Evolutionary conservation across 768 basidiomycete genomes (phyloP), one percentile per base, ranked within the genome.

Genomic region (Tulasnella sp.): DNA sequence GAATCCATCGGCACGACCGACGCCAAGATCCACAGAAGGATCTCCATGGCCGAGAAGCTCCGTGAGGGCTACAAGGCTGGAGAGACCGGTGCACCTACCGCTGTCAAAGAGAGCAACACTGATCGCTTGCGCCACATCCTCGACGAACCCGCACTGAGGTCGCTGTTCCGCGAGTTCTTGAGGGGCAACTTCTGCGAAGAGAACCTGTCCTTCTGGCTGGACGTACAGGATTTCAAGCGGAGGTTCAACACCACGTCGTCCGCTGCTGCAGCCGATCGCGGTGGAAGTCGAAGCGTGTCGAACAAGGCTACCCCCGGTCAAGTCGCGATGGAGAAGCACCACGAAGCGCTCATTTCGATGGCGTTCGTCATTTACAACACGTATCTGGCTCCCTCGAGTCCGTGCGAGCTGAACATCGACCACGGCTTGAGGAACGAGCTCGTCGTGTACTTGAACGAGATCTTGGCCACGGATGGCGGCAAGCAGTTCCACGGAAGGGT

Each of bases 401-500:
- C 90, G 73, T 93, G 90, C 81, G 97, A 98, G 81, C 86, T 99
- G 74, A 99, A 99, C 81, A 99, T 99, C 76, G 97, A 99, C 78
- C 97, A 99, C 79, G 92, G 91, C 42, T 84, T 99, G 42, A 89
- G 97, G 74, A 94, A 94, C 76, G 97, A 98, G 81, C 84, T 99
- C 68, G 91, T 93, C 73, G 91, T 89, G 76, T 98, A 98, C 79
- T 85, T 99, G 74, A 90, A 90, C 80, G 93, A 97, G 69, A 90
- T 95, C 75, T 89, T 88, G 64, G 89, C 80, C 52, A 76, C 76
- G 11, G 62, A 74, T 34, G 1, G 75, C 76, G 34, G 74, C 76
- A 29, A 78, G 78, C 40, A 78, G 78, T 6, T 76, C 76, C 63
- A 89, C 2, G 92, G 91, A 12, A 89, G 87, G 37, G 86, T 94